Percentiles rank a stretch among this genome's conserved stretches.
These are phyloP conservation scores for Talaromyces pinophilus DNA, from an alignment of 2,329 filamentous ascomycete genomes.

Conservation along the genomic window DNA sequence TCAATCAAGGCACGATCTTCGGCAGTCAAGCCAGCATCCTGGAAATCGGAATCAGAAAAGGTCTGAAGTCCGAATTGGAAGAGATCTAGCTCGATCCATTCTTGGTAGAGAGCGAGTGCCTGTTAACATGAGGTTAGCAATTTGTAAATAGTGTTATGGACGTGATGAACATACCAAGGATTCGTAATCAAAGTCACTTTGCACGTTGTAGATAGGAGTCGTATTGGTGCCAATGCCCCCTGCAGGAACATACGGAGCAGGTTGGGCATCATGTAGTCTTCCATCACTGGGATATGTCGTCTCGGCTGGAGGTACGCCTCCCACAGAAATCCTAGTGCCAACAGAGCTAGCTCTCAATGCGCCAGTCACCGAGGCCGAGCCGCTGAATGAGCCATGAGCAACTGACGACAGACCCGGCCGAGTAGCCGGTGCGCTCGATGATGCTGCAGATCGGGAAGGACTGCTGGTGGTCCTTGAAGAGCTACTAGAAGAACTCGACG, in stretches of 20 bases:
- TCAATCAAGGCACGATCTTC: constrained; percentile 71
- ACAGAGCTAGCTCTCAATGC: constrained; percentile 57
- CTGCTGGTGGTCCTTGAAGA: neutral
- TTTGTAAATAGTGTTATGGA: neutral
- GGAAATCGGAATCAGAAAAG: constrained; percentile 70
- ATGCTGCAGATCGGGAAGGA: neutral
- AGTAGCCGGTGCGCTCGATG: constrained; percentile 29
- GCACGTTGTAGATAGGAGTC: constrained; percentile 71
- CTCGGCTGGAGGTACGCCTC: constrained; percentile 61
- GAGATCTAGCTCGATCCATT: constrained; percentile 81
- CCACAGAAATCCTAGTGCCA: constrained; percentile 58
- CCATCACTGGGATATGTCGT: constrained; percentile 73
- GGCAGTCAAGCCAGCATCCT: constrained; percentile 64
- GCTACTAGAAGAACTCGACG: too few species aligned
- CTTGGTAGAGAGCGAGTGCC: constrained; percentile 73
- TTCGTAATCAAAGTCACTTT: constrained; percentile 82
- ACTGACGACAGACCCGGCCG: constrained; percentile 55
- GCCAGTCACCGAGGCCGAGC: constrained; percentile 68
- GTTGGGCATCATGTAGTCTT: constrained; percentile 64
- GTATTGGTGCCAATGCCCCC: constrained; percentile 76
- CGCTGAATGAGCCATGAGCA: constrained; percentile 68
- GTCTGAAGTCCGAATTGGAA: constrained; percentile 74
- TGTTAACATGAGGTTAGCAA: constrained; percentile 23
- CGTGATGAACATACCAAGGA: constrained; percentile 55
- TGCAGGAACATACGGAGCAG: constrained; percentile 69